phyloP scores from a whole-genome alignment of 1,284 basidiomycete species.

The Puccinia horiana region DNA sequence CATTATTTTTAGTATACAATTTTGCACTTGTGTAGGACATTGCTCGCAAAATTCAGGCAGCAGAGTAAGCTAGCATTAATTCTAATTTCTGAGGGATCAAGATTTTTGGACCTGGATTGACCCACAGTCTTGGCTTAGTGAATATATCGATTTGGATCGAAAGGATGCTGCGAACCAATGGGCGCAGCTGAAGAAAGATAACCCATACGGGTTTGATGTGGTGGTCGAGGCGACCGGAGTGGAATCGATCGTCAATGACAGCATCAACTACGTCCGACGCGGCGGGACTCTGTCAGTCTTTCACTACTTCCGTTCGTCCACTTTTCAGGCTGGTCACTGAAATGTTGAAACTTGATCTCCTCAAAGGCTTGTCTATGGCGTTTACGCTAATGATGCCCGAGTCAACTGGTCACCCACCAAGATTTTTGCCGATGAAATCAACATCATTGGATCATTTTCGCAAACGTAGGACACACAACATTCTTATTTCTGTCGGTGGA shows the following conservation, averaged over 20 bases:
- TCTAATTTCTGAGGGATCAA: not conserved
- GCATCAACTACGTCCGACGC: constrained; percentile 79
- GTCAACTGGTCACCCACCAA: constrained; percentile 80
- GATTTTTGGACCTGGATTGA: not conserved
- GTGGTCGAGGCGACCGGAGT: constrained; percentile 84
- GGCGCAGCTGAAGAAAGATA: constrained; percentile 72
- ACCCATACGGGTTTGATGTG: constrained; percentile 82
- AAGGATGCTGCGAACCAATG: constrained; percentile 74
- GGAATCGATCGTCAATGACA: constrained; percentile 74
- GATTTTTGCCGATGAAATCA: constrained; percentile 83
- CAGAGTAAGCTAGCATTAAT: constrained; percentile 16
- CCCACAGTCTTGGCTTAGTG: constrained; percentile 63
- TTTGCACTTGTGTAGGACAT: constrained; percentile 62
- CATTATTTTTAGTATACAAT: not conserved
- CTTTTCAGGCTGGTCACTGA: not conserved
- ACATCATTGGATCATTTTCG: constrained; percentile 60
- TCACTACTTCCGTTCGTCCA: not conserved
- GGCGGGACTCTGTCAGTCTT: constrained; percentile 59
- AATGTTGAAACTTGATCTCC: constrained; percentile 54
- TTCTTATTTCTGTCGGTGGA: constrained; percentile 70
- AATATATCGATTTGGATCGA: constrained; percentile 79
- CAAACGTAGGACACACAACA: constrained; percentile 64
- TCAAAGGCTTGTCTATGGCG: constrained; percentile 67
- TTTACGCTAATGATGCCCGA: constrained; percentile 69
- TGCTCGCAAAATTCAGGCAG: constrained; percentile 66